Evolutionary conservation across 2,329 filamentous ascomycete genomes (phyloP).

Genomic region (Niveomyces coronatus): DNA sequence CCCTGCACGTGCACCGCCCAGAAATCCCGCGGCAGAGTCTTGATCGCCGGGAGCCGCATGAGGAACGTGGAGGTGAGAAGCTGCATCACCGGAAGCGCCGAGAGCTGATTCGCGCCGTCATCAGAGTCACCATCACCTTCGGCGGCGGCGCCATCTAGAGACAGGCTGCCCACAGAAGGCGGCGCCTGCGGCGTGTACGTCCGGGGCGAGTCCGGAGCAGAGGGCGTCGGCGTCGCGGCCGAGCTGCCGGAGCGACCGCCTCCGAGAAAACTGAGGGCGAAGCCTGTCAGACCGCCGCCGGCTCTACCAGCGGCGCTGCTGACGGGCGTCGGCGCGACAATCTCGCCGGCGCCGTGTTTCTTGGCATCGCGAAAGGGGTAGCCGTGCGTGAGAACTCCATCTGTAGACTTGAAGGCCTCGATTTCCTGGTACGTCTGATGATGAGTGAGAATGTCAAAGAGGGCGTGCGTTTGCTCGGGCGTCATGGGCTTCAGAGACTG

Average conservation of each 20-base stretch:
- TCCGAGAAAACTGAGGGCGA: slow-evolving; percentile 7
- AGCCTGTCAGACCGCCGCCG: slow-evolving; percentile 11
- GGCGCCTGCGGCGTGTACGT: neutral
- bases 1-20: slow-evolving; percentile 53
- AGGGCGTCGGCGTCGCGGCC: slow-evolving; percentile 3
- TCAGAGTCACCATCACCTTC: slow-evolving; percentile 18
- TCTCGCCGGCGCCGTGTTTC: no score
- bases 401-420: slow-evolving; percentile 56
- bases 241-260: slow-evolving; percentile 6
- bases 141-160: slow-evolving; percentile 8
- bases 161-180: neutral
- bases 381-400: slow-evolving; percentile 56
- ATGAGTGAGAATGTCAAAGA: slow-evolving; percentile 51
- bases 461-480: slow-evolving; percentile 36
- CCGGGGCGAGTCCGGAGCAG: slow-evolving; percentile 2
- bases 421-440: slow-evolving; percentile 57
- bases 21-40: slow-evolving; percentile 51
- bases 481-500: slow-evolving; percentile 14
- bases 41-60: slow-evolving; percentile 55
- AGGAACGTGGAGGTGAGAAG: slow-evolving; percentile 55
- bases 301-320: neutral
- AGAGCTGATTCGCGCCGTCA: slow-evolving; percentile 15
- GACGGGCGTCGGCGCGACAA: no score
- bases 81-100: slow-evolving; percentile 57
- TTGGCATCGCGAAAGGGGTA: slow-evolving; percentile 46